These are phyloP conservation scores for Filosporella fistucella DNA, from an alignment of 495 filamentous ascomycete genomes.

Conservation along the genomic window DNA sequence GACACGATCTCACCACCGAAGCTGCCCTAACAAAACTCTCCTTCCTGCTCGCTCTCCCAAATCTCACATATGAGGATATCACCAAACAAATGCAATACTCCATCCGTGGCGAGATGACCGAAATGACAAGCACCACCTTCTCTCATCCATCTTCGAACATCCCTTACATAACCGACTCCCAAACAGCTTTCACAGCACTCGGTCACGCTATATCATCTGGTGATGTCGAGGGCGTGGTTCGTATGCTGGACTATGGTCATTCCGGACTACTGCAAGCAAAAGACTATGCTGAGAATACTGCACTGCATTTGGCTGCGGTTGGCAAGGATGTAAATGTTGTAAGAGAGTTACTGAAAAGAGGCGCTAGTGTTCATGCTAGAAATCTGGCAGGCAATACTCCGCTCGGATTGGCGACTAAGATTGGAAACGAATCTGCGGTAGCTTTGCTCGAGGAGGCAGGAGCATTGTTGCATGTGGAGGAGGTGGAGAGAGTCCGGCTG, in stretches of 20 bases:
- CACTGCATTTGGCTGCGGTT: slow-evolving; percentile 56
- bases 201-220: slow-evolving; percentile 78
- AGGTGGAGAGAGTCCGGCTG: slow-evolving; percentile 35
- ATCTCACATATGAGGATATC: slow-evolving; percentile 57
- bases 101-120: slow-evolving; percentile 83
- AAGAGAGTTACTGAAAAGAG: slow-evolving; percentile 65
- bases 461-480: slow-evolving; percentile 63
- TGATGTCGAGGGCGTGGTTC: slow-evolving; percentile 55
- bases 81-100: slow-evolving; percentile 67
- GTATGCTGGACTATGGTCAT: slow-evolving; percentile 61
- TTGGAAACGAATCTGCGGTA: slow-evolving; percentile 51
- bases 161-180: slow-evolving; percentile 36
- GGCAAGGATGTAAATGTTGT: slow-evolving; percentile 46
- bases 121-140: slow-evolving; percentile 58
- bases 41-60: slow-evolving; percentile 73
- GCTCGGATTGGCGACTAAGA: slow-evolving; percentile 66
- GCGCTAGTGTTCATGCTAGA: slow-evolving; percentile 81
- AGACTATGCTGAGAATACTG: slow-evolving; percentile 91
- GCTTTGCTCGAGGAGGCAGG: slow-evolving; percentile 63
- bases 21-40: slow-evolving; percentile 91
- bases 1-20: slow-evolving; percentile 90
- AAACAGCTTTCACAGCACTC: slow-evolving; percentile 62
- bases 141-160: slow-evolving; percentile 53
- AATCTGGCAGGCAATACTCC: slow-evolving; percentile 81
- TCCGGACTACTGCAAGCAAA: slow-evolving; percentile 55